A percentile compares a stretch with the other conserved stretches of the same genome.
phyloP scores from a whole-genome alignment of 352 stramenopile species.

The Phytophthora capsici region DNA sequence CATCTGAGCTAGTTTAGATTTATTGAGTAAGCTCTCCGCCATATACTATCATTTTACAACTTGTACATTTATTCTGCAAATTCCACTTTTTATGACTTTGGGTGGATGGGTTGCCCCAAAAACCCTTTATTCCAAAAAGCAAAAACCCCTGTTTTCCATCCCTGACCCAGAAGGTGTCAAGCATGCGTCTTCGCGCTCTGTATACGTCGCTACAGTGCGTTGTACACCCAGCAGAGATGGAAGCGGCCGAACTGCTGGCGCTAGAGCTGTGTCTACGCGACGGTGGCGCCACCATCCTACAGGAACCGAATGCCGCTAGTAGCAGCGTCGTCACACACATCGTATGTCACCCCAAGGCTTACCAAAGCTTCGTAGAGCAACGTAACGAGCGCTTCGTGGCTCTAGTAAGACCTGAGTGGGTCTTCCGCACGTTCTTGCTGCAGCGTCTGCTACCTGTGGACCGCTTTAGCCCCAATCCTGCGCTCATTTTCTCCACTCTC shows the following conservation, averaged over 20 bases:
- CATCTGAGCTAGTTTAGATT: no score
- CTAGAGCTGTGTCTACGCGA: slow-evolving; percentile 72
- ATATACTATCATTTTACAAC: no score
- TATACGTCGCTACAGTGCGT: slow-evolving; percentile 58
- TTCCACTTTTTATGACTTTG: no score
- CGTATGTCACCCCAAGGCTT: slow-evolving; percentile 68
- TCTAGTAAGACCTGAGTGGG: slow-evolving; percentile 81
- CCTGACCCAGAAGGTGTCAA: no score
- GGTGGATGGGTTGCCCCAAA: no score
- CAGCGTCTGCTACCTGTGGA: slow-evolving; percentile 69
- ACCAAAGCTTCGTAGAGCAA: slow-evolving; percentile 50
- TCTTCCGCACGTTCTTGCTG: slow-evolving; percentile 76
- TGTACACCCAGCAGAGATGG: slow-evolving; percentile 59
- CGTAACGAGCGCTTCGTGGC: slow-evolving; percentile 76
- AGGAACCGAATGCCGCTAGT: slow-evolving; percentile 26
- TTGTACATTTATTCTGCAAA: no score
- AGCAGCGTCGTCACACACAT: slow-evolving; percentile 62
- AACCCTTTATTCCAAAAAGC: no score
- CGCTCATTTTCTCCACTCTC: slow-evolving; percentile 79
- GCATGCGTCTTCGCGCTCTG: slow-evolving; percentile 54
- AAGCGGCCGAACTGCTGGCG: slow-evolving; percentile 40
- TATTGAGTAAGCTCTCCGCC: no score
- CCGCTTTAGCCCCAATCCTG: slow-evolving; percentile 79
- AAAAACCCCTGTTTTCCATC: no score
- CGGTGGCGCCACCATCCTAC: slow-evolving; percentile 57